phyloP scores from a whole-genome alignment of 1,284 basidiomycete genomes.

The Pterula multifida region DNA sequence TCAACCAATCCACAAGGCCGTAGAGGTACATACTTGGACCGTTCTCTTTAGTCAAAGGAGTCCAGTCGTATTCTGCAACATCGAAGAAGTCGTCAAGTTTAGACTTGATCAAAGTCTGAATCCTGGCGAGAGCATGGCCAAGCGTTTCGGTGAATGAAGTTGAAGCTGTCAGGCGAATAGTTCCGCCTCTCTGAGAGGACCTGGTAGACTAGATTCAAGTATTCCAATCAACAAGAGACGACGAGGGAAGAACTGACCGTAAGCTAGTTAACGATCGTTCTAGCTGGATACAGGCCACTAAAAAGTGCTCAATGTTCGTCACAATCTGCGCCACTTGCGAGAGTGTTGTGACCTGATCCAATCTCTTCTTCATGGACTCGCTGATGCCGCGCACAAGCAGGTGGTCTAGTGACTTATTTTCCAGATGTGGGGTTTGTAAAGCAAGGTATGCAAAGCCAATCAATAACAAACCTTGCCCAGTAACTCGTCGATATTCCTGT shows the following conservation, averaged over 20 bases:
- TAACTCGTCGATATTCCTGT: constrained; percentile 87
- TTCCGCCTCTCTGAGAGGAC: constrained; percentile 75
- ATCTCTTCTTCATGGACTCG: constrained; percentile 61
- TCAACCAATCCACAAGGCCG: constrained; percentile 93
- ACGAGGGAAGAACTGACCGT: constrained; percentile 30
- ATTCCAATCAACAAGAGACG: constrained; percentile 11
- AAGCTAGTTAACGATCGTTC: constrained; percentile 80
- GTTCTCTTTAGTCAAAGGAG: constrained; percentile 50
- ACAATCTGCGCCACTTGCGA: constrained; percentile 93
- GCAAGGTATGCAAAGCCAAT: constrained; percentile 2
- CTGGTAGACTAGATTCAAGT: constrained; percentile 21
- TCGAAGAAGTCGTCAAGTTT: constrained; percentile 98
- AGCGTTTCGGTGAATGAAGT: constrained; percentile 64
- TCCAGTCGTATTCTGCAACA: constrained; percentile 92
- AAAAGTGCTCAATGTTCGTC: constrained; percentile 89
- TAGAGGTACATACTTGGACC: constrained; percentile 88
- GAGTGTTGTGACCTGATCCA: constrained; percentile 70
- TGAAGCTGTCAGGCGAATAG: constrained; percentile 58
- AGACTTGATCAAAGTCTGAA: constrained; percentile 74
- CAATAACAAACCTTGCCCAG: constrained; percentile 59
- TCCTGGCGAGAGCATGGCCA: constrained; percentile 61
- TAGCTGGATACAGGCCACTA: constrained; percentile 76
- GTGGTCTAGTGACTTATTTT: constrained; percentile 69
- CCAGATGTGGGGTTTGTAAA: not conserved
- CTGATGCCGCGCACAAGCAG: constrained; percentile 78